These are phyloP conservation scores for Cytospora piceae DNA, from an alignment of 2,329 filamentous ascomycete species.

Conservation along the genomic window DNA sequence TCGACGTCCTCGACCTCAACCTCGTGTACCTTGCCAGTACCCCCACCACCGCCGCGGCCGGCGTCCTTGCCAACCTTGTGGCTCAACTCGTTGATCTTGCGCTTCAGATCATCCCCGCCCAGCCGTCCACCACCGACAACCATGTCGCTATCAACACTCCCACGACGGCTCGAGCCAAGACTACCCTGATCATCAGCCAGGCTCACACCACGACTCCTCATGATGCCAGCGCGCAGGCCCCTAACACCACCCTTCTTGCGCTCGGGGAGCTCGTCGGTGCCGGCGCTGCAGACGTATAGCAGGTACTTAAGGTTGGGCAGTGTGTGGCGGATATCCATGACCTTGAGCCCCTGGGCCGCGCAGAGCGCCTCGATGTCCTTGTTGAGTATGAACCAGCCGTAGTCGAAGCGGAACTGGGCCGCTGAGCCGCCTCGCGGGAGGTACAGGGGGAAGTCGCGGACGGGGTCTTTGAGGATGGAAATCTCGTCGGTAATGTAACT, in stretches of 20 bases:
- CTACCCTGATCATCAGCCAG: constrained; percentile 46
- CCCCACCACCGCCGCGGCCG: constrained; percentile 25
- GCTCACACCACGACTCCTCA: constrained; percentile 41
- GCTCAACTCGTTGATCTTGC: constrained; percentile 40
- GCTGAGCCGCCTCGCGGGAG: constrained; percentile 61
- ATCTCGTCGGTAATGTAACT: constrained; percentile 79
- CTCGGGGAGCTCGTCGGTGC: constrained; percentile 65
- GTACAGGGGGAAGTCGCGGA: constrained; percentile 81
- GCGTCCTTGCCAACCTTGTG: background rate
- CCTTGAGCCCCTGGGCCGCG: constrained; percentile 69
- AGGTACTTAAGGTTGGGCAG: constrained; percentile 93
- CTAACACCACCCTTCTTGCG: constrained; percentile 64
- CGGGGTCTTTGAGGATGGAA: constrained; percentile 56
- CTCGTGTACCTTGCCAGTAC: constrained; percentile 27
- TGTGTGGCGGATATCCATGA: constrained; percentile 89
- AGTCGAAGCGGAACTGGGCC: constrained; percentile 90
- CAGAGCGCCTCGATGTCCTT: constrained; percentile 83
- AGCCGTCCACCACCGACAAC: constrained; percentile 3
- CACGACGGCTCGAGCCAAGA: constrained; percentile 45
- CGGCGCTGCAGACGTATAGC: constrained; percentile 85
- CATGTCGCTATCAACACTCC: constrained; percentile 49
- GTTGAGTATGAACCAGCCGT: constrained; percentile 94
- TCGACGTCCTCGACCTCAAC: constrained; percentile 33
- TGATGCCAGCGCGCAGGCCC: constrained; percentile 57
- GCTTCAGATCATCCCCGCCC: constrained; percentile 45